phyloP scores from a whole-genome alignment of 2,329 filamentous ascomycete species.

The Trichoderma citrinoviride region DNA sequence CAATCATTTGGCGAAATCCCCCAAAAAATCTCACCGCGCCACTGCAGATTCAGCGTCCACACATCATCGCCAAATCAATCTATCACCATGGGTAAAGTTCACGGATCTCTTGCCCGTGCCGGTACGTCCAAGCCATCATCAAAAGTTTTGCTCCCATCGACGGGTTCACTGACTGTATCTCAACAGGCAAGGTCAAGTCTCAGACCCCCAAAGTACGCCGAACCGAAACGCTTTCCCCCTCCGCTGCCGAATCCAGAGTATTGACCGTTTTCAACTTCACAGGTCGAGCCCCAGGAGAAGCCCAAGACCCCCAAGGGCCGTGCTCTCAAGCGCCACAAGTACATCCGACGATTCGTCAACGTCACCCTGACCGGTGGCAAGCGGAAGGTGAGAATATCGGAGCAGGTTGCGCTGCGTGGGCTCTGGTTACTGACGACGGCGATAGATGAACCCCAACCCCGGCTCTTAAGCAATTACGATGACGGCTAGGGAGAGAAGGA shows the following conservation, averaged over 20 bases:
- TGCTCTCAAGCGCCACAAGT: constrained; percentile 93
- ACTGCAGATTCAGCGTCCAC: constrained; percentile 36
- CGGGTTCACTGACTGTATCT: constrained; percentile 38
- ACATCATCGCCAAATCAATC: constrained; percentile 41
- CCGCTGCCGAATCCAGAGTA: constrained; percentile 29
- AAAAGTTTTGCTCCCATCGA: background rate
- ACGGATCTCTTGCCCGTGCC: constrained; percentile 90
- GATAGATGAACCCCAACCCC: constrained; percentile 84
- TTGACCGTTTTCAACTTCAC: constrained; percentile 32
- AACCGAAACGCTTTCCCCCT: constrained; percentile 17
- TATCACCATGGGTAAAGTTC: constrained; percentile 82
- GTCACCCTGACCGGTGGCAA: constrained; percentile 97
- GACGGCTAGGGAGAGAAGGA: constrained; percentile 31
- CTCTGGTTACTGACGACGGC: background rate
- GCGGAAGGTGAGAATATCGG: constrained; percentile 73
- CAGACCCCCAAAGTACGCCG: constrained; percentile 81
- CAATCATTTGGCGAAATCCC: constrained; percentile 41
- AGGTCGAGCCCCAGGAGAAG: constrained; percentile 93
- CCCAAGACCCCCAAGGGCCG: constrained; percentile 95
- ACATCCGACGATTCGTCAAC: constrained; percentile 98
- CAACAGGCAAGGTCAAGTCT: constrained; percentile 95
- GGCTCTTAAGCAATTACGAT: constrained; percentile 54
- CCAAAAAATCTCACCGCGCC: constrained; percentile 34
- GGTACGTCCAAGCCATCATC: constrained; percentile 38
- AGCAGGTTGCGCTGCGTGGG: background rate